phyloP scores from a whole-genome alignment of 345 rosid genomes.

The Erysimum cheiranthoides region DNA sequence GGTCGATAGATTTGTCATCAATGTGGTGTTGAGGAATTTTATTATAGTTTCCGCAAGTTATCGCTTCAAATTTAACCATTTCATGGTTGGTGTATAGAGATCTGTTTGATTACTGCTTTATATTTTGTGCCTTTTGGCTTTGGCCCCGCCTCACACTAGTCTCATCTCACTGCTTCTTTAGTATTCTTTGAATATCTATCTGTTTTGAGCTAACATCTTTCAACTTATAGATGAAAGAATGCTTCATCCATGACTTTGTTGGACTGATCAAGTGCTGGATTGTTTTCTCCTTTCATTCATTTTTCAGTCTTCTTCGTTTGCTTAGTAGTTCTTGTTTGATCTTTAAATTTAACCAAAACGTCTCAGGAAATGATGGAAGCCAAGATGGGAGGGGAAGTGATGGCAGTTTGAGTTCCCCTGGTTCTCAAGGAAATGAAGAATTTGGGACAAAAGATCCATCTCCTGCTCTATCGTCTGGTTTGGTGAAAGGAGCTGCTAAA shows the following conservation, averaged over 20 bases:
- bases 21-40: background rate
- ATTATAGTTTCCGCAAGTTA: background rate
- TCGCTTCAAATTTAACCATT: background rate
- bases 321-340: constrained; percentile 15
- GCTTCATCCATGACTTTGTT: constrained; percentile 21
- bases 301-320: background rate
- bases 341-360: background rate
- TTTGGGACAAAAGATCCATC: constrained; percentile 47
- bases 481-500: constrained; percentile 42
- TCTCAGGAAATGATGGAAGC: constrained; percentile 62
- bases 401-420: constrained; percentile 59
- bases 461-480: constrained; percentile 36
- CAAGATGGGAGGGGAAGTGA: constrained; percentile 83
- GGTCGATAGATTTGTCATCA: constrained; percentile 5
- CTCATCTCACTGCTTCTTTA: background rate
- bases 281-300: background rate
- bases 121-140: background rate
- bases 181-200: background rate
- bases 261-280: background rate
- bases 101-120: constrained; percentile 8
- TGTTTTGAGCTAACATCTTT: constrained; percentile 27
- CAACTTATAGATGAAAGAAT: background rate
- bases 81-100: constrained; percentile 8
- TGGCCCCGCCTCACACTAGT: background rate
- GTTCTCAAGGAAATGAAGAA: constrained; percentile 58